Evolutionary conservation across 2,329 filamentous ascomycete genomes (phyloP).

Genomic region (Apiospora pterosperma): DNA sequence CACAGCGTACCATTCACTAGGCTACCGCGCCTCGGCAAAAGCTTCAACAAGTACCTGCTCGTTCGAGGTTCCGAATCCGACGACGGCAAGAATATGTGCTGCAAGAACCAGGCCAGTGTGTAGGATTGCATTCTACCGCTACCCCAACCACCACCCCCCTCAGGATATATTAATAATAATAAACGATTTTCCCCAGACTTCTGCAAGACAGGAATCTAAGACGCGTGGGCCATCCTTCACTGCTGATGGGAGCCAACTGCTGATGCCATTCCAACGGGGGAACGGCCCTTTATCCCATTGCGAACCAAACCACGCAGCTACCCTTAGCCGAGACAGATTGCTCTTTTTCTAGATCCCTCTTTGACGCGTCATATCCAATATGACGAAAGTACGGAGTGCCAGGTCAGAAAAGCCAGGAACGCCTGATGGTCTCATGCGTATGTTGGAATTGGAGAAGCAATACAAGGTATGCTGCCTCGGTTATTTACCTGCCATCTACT

Average conservation of each 20-base stretch:
- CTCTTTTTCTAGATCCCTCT: not conserved
- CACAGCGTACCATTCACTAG: not conserved
- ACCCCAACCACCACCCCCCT: not conserved
- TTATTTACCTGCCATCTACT: conserved; percentile 16
- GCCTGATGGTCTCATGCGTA: conserved; percentile 51
- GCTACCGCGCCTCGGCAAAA: not conserved
- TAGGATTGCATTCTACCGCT: not conserved
- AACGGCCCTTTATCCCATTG: conserved; percentile 5
- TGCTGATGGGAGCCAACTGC: not conserved
- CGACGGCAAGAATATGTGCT: not conserved
- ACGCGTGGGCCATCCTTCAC: not conserved
- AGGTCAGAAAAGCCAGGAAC: conserved; percentile 25
- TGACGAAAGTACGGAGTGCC: conserved; percentile 25
- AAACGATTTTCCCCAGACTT: not conserved
- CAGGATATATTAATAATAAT: not conserved
- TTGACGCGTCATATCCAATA: conserved; percentile 18
- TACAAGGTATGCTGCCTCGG: conserved; percentile 47
- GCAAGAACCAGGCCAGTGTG: not conserved
- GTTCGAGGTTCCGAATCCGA: not conserved
- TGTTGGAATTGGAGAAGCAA: conserved; percentile 58
- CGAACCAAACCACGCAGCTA: conserved; percentile 7
- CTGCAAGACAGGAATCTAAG: not conserved
- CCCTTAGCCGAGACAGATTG: conserved; percentile 8
- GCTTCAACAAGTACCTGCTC: not conserved
- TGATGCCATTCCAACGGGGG: conserved; percentile 1